Conservation (phyloP, 805 yeast species). For the Zygosaccharomyces gambellarensis region DNA sequence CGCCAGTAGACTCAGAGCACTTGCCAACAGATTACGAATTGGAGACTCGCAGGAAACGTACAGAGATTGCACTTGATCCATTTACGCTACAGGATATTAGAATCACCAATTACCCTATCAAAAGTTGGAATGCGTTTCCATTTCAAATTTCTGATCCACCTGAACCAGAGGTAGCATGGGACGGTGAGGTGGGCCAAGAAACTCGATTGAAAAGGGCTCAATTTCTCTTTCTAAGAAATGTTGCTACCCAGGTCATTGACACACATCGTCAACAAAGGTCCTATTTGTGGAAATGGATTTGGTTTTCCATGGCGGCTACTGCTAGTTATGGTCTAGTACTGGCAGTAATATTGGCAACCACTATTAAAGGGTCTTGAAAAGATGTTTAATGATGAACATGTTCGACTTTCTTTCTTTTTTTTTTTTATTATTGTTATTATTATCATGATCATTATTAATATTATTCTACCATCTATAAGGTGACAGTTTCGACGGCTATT, state of each 20-base stretch:
- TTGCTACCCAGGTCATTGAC: constrained; percentile 15
- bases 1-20: constrained; percentile 21
- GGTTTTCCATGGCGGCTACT: constrained; percentile 1
- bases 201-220: constrained; percentile 1
- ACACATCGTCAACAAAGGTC: constrained; percentile 17
- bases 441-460: too few relatives aligned
- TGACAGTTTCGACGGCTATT: too few relatives aligned
- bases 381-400: neutral
- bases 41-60: constrained; percentile 8
- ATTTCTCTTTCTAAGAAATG: constrained; percentile 9
- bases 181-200: neutral
- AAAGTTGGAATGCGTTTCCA: neutral
- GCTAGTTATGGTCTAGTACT: neutral
- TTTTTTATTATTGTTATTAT: too few relatives aligned
- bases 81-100: constrained; percentile 7
- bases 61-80: constrained; percentile 4
- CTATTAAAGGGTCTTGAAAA: neutral
- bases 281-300: constrained; percentile 16
- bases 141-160: neutral
- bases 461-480: too few relatives aligned
- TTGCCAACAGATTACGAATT: constrained; percentile 30
- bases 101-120: constrained; percentile 6
- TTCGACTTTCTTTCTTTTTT: too few relatives aligned
- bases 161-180: neutral
- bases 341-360: neutral